These are phyloP conservation scores for Didymella lethalis DNA, from an alignment of 2,329 filamentous ascomycete genomes.

Conservation along the genomic window DNA sequence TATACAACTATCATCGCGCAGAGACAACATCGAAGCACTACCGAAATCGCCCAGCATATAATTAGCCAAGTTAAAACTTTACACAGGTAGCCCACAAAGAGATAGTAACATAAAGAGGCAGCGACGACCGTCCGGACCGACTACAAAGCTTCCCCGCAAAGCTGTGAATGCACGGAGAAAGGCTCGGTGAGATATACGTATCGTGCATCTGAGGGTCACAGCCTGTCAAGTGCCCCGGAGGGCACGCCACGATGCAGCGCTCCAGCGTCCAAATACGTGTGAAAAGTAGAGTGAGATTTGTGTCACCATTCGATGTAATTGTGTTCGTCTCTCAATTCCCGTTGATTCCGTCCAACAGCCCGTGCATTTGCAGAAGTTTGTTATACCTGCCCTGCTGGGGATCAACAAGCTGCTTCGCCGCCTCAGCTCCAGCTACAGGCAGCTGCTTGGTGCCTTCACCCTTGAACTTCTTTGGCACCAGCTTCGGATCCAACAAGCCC, in stretches of 20 bases:
- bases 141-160: neutral
- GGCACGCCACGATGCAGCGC: neutral
- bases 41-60: conserved; percentile 9
- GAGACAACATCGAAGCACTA: neutral
- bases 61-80: neutral
- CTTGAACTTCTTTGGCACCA: conserved; percentile 56
- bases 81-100: neutral
- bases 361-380: conserved; percentile 47
- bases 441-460: conserved; percentile 51
- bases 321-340: conserved; percentile 5
- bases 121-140: neutral
- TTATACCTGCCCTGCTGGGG: conserved; percentile 53
- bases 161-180: neutral
- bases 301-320: neutral
- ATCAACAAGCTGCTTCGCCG: conserved; percentile 54
- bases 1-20: neutral
- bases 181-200: neutral
- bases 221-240: no score
- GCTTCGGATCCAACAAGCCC: conserved; percentile 63
- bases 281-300: neutral
- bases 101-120: conserved; percentile 1
- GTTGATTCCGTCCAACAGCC: conserved; percentile 38
- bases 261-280: neutral
- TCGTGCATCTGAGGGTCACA: no score
- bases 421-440: conserved; percentile 52